These are phyloP conservation scores for Coemansia sp. DNA, from an alignment of 371 early-diverging fungal genomes.

Conservation along the genomic window DNA sequence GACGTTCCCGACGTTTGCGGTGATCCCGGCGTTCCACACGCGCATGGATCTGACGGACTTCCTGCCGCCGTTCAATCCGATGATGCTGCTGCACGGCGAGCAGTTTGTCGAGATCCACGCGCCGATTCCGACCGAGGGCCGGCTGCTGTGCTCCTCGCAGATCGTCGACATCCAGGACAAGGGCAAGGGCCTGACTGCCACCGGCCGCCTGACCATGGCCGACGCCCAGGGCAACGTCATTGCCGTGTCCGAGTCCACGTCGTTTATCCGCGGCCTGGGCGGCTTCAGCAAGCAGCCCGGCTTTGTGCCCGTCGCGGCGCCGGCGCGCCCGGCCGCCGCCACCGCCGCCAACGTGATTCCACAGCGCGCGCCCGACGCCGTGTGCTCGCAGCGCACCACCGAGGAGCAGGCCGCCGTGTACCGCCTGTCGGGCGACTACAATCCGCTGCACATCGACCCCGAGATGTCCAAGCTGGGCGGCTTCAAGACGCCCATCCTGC, in stretches of 20 bases:
- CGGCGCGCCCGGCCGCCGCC: constrained; percentile 75
- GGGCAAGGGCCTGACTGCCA: constrained; percentile 88
- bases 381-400: constrained; percentile 77
- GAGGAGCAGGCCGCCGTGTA: constrained; percentile 95
- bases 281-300: constrained; percentile 86
- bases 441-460: constrained; percentile 96
- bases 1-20: constrained; percentile 88
- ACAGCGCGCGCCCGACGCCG: constrained; percentile 77
- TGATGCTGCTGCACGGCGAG: constrained; percentile 98
- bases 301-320: constrained; percentile 36
- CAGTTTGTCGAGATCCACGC: constrained; percentile 86
- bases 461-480: constrained; percentile 91
- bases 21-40: constrained; percentile 76
- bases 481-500: constrained; percentile 93
- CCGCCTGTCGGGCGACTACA: constrained; percentile 84
- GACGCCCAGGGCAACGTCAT: constrained; percentile 78
- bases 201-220: constrained; percentile 75
- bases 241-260: constrained; percentile 84
- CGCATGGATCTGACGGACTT: constrained; percentile 72
- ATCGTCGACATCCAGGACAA: constrained; percentile 94
- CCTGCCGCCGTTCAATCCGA: constrained; percentile 90
- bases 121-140: constrained; percentile 81
- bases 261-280: constrained; percentile 91
- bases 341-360: constrained; percentile 72
- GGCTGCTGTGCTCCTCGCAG: constrained; percentile 69